These are phyloP conservation scores for Peniophora sp. DNA, from an alignment of 1,284 basidiomycete genomes.

Conservation along the genomic window DNA sequence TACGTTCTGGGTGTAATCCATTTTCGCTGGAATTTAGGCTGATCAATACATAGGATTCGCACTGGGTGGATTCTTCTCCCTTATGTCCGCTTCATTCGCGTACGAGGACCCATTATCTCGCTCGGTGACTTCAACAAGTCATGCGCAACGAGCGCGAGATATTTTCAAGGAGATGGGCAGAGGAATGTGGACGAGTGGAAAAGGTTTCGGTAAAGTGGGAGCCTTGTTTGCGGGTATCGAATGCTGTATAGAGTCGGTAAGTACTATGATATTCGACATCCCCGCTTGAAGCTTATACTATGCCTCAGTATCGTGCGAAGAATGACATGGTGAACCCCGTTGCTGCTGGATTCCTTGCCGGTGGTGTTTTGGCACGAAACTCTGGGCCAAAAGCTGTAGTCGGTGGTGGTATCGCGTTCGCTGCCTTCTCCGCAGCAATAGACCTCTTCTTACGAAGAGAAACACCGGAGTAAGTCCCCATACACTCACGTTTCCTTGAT, in stretches of 20 bases:
- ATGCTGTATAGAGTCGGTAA: conserved; percentile 91
- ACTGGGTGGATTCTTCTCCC: conserved; percentile 90
- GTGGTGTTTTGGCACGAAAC: conserved; percentile 78
- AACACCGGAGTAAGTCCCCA: conserved; percentile 63
- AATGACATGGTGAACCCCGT: conserved; percentile 88
- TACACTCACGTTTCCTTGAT: neutral
- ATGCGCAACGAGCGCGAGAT: conserved; percentile 73
- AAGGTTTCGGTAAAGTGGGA: conserved; percentile 93
- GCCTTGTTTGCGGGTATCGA: conserved; percentile 91
- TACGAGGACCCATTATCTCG: conserved; percentile 91
- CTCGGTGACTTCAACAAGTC: conserved; percentile 51
- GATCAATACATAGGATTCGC: conserved; percentile 60
- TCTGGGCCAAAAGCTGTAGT: conserved; percentile 78
- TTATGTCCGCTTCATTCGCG: conserved; percentile 93
- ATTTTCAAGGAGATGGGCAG: conserved; percentile 94
- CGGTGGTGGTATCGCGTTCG: conserved; percentile 82
- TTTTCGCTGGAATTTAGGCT: neutral
- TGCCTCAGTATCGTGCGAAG: conserved; percentile 86
- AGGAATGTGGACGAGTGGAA: conserved; percentile 87
- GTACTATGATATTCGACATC: too few relatives aligned
- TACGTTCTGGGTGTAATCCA: conserved; percentile 30
- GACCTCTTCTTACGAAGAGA: conserved; percentile 82
- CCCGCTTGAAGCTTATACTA: neutral
- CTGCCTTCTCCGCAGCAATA: conserved; percentile 85
- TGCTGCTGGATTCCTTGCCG: conserved; percentile 65